These are phyloP conservation scores for Starmerella sirachaensis DNA, from an alignment of 805 yeast genomes.

Conservation along the genomic window DNA sequence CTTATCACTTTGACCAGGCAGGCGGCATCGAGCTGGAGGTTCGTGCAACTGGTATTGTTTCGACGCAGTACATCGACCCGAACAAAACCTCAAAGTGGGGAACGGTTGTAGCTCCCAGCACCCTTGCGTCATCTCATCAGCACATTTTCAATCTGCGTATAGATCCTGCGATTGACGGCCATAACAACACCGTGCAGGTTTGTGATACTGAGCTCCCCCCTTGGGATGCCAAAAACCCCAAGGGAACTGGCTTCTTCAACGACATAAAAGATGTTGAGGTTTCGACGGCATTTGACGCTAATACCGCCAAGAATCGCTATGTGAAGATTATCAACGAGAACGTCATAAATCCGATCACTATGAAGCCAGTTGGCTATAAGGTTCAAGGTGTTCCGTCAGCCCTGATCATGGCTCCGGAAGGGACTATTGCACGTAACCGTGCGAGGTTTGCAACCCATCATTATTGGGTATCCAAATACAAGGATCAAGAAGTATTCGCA, in stretches of 20 bases:
- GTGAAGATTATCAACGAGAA: conserved; percentile 65
- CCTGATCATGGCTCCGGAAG: conserved; percentile 54
- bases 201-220: conserved; percentile 60
- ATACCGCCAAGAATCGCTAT: conserved; percentile 63
- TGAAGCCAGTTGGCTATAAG: conserved; percentile 66
- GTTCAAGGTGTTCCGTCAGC: conserved; percentile 63
- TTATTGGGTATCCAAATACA: conserved; percentile 69
- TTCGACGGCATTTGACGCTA: conserved; percentile 58
- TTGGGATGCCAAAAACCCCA: conserved; percentile 45
- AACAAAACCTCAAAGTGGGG: conserved; percentile 56
- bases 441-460: conserved; percentile 67
- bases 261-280: conserved; percentile 54
- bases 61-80: conserved; percentile 73
- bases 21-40: conserved; percentile 69
- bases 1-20: conserved; percentile 61
- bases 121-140: conserved; percentile 75
- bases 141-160: conserved; percentile 68
- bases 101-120: conserved; percentile 66
- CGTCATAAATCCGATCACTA: conserved; percentile 54
- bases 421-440: conserved; percentile 55
- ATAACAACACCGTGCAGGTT: conserved; percentile 57
- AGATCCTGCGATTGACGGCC: conserved; percentile 74
- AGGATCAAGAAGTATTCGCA: conserved; percentile 58
- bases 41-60: conserved; percentile 76
- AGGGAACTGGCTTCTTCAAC: conserved; percentile 56